These are phyloP conservation scores for Suillus alpinus DNA, from an alignment of 768 basidiomycete genomes.

Conservation along the genomic window DNA sequence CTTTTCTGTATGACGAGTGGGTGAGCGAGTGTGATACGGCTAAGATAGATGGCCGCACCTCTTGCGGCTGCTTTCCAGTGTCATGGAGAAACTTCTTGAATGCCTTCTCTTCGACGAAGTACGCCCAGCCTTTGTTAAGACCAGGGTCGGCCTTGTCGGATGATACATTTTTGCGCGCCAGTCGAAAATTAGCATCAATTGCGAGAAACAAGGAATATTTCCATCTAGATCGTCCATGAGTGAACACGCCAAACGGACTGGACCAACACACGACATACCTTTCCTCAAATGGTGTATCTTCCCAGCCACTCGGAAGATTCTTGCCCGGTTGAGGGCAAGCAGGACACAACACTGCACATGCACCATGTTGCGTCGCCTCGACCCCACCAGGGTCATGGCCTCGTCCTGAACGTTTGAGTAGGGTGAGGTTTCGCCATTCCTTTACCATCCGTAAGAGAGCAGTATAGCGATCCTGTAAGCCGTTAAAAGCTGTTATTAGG, in stretches of 20 bases:
- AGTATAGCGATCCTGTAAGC: no score
- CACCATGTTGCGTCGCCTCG: not conserved
- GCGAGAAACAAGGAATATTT: constrained; percentile 23
- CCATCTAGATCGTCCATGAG: constrained; percentile 20
- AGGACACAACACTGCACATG: constrained; percentile 11
- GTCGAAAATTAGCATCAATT: constrained; percentile 33
- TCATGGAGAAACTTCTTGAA: constrained; percentile 20
- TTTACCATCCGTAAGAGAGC: no score
- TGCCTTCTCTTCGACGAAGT: constrained; percentile 20
- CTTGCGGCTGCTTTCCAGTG: constrained; percentile 13
- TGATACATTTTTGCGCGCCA: constrained; percentile 21
- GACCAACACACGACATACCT: not conserved
- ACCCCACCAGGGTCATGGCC: constrained; percentile 7
- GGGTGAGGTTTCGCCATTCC: no score
- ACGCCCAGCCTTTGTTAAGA: constrained; percentile 24
- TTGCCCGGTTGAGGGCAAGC: constrained; percentile 14
- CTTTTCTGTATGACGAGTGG: constrained; percentile 20
- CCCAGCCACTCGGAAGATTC: constrained; percentile 6
- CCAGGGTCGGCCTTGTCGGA: constrained; percentile 16
- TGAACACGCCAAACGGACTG: not conserved
- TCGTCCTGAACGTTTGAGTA: no score
- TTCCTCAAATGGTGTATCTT: not conserved
- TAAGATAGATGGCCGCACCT: constrained; percentile 12
- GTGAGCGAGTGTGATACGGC: not conserved
- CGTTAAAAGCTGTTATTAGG: not conserved